Evolutionary conservation across 164 flowering plant genomes (phyloP), one percentile per base, ranked within the genome.

Genomic region (Liquidambar formosana): DNA sequence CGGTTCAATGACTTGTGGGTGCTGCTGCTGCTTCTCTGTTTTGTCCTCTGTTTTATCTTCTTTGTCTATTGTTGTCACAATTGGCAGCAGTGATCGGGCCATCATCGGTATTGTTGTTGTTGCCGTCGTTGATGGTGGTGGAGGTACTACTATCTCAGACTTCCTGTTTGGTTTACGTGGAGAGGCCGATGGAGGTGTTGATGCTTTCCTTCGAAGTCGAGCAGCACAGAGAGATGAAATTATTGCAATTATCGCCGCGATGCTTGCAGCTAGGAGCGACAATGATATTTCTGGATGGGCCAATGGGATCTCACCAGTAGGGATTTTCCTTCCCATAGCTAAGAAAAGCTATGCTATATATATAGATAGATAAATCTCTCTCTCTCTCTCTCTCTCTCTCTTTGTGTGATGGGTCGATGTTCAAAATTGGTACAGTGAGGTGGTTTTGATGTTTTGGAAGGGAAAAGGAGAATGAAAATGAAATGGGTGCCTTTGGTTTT

Each of bases 251-350:
- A 71, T 65, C 8, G 75, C 82, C 6, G 77, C 77, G 22, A 83
- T 57, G 16, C 57, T 66, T 8, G 68, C 76, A 10, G 58, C 69
- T 6, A 77, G 57, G 16, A 84, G 61, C 18, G 77, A 46, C 4
- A 73, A 49, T 1, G 86, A 65, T 3, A 80, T 0, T 12, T 52
- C 61, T 8, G 81, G 74, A 67, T 76, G 61, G 56, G 71, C 25
- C 28, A 59, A 61, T 1, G 69, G 59, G 43, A 67, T 67, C 23
- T 63, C 45, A 8, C 57, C 64, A 16, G 51, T 15, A 15, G 87
- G 80, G 22, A 75, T 16, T 49, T 73, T 80, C 52, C 85, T 80
- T 64, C 78, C 83, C 84, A 80, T 80, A 18, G 21, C 69, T 27
- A 11, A 9, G 5, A 15, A 4, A 10, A 46, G 4, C 2, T 9